Evolutionary conservation across 192 early-diverging fungal species (phyloP), one percentile per base, ranked within the genome.

Genomic region (Coemansia brasiliensis): DNA sequence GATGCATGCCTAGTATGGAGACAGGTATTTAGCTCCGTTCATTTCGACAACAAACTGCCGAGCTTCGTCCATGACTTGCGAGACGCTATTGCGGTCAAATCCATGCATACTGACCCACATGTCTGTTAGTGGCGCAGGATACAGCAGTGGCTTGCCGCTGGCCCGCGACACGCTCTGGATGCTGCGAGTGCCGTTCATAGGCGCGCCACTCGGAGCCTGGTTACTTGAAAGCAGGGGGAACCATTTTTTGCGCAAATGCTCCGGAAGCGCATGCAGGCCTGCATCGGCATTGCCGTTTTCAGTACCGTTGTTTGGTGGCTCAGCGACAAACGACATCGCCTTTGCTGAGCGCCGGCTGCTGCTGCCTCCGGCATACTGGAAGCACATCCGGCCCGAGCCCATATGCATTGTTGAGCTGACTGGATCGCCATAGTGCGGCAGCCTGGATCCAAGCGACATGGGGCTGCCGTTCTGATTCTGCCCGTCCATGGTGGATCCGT

Each of bases 31-130:
- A 37, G 63, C 76, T 5, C 26, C 32, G 56, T 80, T 80, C 25
- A 80, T 29, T 15, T 63, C 72, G 25, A 57, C 60, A 17, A 80
- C 72, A 61, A 80, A 80, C 38, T 71, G 67, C 11, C 59, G 57
- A 2, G 72, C 63, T 43, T 74, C 69, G 26, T 57, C 61, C 67
- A 72, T 70, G n/a, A 53, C 25, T 38, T 44, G 42, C 15, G 45
- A 44, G 21, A 74, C 78, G 20, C 27, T 45, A 11, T 25, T 24
- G 21, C 38, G 67, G 54, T 80, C 57, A 17, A 80, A 64, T 25
- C 43, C 39, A 50, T 80, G 71, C 78, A 80, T 80, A 35, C 25
- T 56, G 52, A 80, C 59, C 78, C 78, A 80, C 50, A 51, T 63
- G 13, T 70, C 61, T 0, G 72, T 64, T 13, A 74, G 69, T 27